Base-by-base conservation (phyloP, 768 basidiomycete species). In the Tylopilus rubrobrunneus region DNA sequence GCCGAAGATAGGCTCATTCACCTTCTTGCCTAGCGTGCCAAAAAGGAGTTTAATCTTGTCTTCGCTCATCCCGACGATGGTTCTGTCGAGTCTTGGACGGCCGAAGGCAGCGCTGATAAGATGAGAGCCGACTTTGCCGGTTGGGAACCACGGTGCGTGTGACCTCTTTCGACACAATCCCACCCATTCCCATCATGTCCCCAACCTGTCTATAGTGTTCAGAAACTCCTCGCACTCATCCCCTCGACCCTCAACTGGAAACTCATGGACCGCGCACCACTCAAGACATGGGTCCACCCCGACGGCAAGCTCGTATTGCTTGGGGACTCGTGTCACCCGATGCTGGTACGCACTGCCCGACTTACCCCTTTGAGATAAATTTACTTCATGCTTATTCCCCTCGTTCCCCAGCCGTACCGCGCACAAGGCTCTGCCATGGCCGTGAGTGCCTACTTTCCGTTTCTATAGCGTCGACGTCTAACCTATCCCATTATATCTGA, bases 391-490 rank as follows among this genome's bases (percentile, higher is more conserved):
- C 4, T 12, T 12, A 19, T 39, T 39, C 39, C 17, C n/a, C 9
- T 33, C 9, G 7, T 23, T 25, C 36, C 17, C 0, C 36, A 73
- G 76, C 81, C 81, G 3, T 80, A 81, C 56, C 72, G 76, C 14
- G 81, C 79, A 1, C 81, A 82, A 62, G 81, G 80, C 7, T 74
- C 79, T 34, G 78, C 80, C 11, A 80, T 81, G 71, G 80, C 80
- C 27, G 74, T 81, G 60, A 63, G 69, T 60, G 7, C 12, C 11
- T 9, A 2, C 8, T 40, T 51, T 56, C 21, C 33, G 2, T 51
- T 51, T 43, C 23, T 36, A 44, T 31, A 6, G 11, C 19, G 8
- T n/a, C 45, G 34, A 17, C 1, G 6, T 44, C 52, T 52, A 17
- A 51, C 23, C 19, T 6, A 10, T 19, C 46, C 25, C 10, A 49